Evolutionary conservation across 495 filamentous ascomycete genomes (phyloP), one percentile per base, ranked within the genome.

Genomic region (Annulohypoxylon stygium): DNA sequence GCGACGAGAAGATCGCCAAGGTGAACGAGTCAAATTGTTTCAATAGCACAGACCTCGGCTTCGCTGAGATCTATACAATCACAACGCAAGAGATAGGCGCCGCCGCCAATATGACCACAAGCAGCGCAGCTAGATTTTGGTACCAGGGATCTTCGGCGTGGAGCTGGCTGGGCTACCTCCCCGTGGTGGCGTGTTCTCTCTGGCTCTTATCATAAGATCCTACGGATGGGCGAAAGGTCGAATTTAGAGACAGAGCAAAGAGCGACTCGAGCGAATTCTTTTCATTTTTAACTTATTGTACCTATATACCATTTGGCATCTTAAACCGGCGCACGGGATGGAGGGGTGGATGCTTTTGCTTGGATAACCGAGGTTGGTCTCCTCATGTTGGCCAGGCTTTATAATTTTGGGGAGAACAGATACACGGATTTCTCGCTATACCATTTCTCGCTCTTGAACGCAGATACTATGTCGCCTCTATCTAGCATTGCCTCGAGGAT

Each of bases 11-110:
- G 50, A 89, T 95, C 64, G 82, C 83, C 23, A 84, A 90, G 67
- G 93, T 97, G 39, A 97, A 89, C 75, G 81, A 85, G 43, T 81
- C 88, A 7, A 97, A 97, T 81, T 97, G 94, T 85, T 93, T 90
- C 83, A 97, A 98, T 81, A 91, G 88, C 65, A 86, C 86, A 58
- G 86, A 91, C 60, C 88, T 97, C 71, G 83, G 86, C 62, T 93
- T 95, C 84, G 86, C 92, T 69, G 87, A 90, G 70, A 84, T 97
- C 73, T 97, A 92, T 85, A 90, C 89, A 20, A 83, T 86, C 63
- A 81, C 82, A 36, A 80, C 83, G 30, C 72, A 76, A 26, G 76
- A 78, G 26, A 76, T 80, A 34, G 81, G 79, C 67, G 69, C 77
- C 63, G 69, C 75, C 16, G 75, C 76, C 57, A 51, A 71, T 62